Evolutionary conservation across 2,329 filamentous ascomycete genomes (phyloP).

Genomic region (Ascosphaera apis): DNA sequence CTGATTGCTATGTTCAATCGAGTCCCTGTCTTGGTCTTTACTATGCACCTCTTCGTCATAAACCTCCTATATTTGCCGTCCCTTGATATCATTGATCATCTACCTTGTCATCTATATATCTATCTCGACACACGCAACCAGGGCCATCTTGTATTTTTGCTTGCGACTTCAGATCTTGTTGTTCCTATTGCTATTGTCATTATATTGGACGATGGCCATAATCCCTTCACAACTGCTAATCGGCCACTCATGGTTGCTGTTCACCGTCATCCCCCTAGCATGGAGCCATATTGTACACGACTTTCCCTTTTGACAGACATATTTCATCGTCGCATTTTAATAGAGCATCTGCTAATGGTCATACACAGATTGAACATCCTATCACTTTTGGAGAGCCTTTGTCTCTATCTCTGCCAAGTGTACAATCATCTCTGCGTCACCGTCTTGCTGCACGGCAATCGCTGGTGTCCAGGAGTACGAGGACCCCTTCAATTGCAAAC

Average conservation of each 20-base stretch:
- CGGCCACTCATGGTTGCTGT: background rate
- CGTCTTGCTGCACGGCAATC: background rate
- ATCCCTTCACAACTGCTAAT: background rate
- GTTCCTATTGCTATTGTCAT: background rate
- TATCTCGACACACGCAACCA: too few species aligned
- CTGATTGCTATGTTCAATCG: too few species aligned
- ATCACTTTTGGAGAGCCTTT: background rate
- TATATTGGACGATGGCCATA: background rate
- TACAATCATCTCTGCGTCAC: background rate
- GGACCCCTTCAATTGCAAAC: background rate
- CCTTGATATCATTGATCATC: too few species aligned
- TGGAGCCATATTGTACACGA: background rate
- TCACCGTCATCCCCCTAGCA: background rate
- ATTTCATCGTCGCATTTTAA: background rate
- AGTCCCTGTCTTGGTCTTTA: too few species aligned
- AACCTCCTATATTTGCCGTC: too few species aligned
- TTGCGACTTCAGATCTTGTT: background rate
- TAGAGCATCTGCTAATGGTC: background rate
- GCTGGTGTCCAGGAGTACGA: background rate
- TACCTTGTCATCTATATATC: too few species aligned
- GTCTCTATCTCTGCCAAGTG: too few species aligned
- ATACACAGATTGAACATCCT: background rate
- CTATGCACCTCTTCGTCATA: too few species aligned
- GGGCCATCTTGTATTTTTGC: too few species aligned
- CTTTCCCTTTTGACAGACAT: background rate